Evolutionary conservation across 1,284 basidiomycete genomes (phyloP), one percentile per base, ranked within the genome.

Genomic region (Peniophora sp.): DNA sequence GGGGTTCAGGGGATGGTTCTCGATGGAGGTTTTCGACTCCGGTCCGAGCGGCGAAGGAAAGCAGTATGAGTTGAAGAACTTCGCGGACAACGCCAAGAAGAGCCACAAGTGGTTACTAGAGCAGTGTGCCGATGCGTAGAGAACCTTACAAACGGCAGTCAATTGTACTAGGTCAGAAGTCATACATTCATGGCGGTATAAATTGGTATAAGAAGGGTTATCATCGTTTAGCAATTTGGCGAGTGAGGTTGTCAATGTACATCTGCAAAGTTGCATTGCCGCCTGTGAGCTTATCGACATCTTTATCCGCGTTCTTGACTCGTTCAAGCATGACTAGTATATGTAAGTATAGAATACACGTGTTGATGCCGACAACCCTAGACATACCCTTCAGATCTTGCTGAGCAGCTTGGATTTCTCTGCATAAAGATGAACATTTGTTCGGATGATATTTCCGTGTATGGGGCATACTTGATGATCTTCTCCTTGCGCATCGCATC

Each of bases 221-320:
- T 64, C 84, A 75, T 55, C 83, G 71, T 62, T 82, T 87, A 24
- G 86, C 85, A 80, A 90, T 88, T 64, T 91, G 83, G 62, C 86
- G 75, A 0, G 89, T 92, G 55, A 92, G 63, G 59, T 92, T 92
- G 63, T 92, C 88, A 59, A 92, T 91, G 61, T 92, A 92, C 79
- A 85, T 86, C 63, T 92, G 89, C 51, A 92, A 67, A 3, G 83
- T 91, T 55, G 84, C 81, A 58, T 92, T 92, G 51, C 85, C 85
- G 0, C 86, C 84, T 2, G 74, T 69, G 18, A 92, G 72, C 63
- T 88, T 90, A 53, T 88, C 83, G 15, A 88, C 76, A 57, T 92
- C 89, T 51, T 72, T 73, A 64, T 91, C 85, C 3, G 87, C 81
- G 18, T 70, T 66, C 55, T 84, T 76, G 1, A 86, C 81, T 52